Conservation (phyloP, 495 filamentous ascomycete genomes). For the Physcia stellaris region DNA sequence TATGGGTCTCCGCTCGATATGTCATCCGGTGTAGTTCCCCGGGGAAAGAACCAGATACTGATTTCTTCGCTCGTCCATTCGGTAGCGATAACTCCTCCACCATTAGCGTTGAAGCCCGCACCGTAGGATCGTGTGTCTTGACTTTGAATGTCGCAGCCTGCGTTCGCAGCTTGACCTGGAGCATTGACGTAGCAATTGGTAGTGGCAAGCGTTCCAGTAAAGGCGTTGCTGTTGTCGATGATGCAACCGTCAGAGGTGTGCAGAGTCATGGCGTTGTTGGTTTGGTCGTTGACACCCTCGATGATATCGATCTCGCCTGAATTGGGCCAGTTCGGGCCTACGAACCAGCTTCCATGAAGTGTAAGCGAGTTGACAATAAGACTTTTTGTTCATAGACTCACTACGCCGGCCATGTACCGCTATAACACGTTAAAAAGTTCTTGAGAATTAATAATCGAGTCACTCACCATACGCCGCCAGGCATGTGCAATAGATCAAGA, state of each 20-base stretch:
- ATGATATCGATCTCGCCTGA: conserved; percentile 60
- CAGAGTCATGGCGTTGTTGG: conserved; percentile 44
- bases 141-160: conserved; percentile 28
- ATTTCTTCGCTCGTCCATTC: conserved; percentile 50
- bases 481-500: conserved; percentile 43
- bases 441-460: too few relatives aligned
- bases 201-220: too few relatives aligned
- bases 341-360: too few relatives aligned
- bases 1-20: conserved; percentile 36
- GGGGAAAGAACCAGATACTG: conserved; percentile 46
- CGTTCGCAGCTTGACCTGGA: too few relatives aligned
- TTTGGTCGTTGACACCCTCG: conserved; percentile 46
- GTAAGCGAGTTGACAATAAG: too few relatives aligned
- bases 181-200: too few relatives aligned
- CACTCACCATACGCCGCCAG: conserved; percentile 38
- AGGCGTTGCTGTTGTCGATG: conserved; percentile 27
- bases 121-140: conserved; percentile 38
- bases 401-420: too few relatives aligned
- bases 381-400: too few relatives aligned
- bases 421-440: too few relatives aligned
- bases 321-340: too few relatives aligned
- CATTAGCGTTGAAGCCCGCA: conserved; percentile 37
- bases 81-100: conserved; percentile 49
- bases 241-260: conserved; percentile 48
- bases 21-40: conserved; percentile 34